Evolutionary conservation across 2,329 filamentous ascomycete genomes (phyloP).

Genomic region (Colletotrichum somersetense): DNA sequence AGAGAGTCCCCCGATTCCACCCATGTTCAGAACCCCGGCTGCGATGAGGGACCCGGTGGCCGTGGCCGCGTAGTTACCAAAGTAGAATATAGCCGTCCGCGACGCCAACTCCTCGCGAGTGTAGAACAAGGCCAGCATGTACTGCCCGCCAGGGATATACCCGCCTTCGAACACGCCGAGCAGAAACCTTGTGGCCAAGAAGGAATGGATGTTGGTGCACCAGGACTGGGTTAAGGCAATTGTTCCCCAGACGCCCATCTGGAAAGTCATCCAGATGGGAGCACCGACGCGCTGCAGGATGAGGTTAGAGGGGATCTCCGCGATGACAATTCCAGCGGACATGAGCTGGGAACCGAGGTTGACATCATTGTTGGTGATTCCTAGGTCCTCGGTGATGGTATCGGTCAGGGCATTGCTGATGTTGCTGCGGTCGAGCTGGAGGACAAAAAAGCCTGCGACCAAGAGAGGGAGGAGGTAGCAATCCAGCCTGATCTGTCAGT

Average conservation of each 20-base stretch:
- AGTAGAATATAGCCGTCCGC: conserved; percentile 56
- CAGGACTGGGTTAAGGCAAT: conserved; percentile 49
- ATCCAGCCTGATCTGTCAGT: conserved; percentile 42
- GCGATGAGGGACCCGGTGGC: conserved; percentile 39
- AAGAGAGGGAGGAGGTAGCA: conserved; percentile 48
- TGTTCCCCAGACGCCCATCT: conserved; percentile 49
- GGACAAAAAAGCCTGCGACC: conserved; percentile 50
- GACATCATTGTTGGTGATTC: conserved; percentile 63
- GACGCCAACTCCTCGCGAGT: conserved; percentile 48
- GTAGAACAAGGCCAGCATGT: conserved; percentile 50
- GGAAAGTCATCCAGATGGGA: conserved; percentile 32
- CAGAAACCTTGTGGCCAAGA: conserved; percentile 48
- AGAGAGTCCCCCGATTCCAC: conserved; percentile 22
- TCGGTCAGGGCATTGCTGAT: conserved; percentile 66
- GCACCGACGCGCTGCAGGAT: conserved; percentile 50
- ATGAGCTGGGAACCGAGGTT: conserved; percentile 66
- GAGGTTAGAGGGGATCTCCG: conserved; percentile 55
- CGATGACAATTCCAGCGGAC: conserved; percentile 62
- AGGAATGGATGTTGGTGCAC: conserved; percentile 44
- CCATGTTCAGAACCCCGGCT: conserved; percentile 33
- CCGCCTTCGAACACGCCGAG: conserved; percentile 49
- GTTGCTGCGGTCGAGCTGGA: conserved; percentile 54
- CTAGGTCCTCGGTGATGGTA: conserved; percentile 61
- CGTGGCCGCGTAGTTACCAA: conserved; percentile 55
- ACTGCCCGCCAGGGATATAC: conserved; percentile 50